Evolutionary conservation across 179 eudicot genomes (phyloP).

Genomic region (Gypsophila paniculata): DNA sequence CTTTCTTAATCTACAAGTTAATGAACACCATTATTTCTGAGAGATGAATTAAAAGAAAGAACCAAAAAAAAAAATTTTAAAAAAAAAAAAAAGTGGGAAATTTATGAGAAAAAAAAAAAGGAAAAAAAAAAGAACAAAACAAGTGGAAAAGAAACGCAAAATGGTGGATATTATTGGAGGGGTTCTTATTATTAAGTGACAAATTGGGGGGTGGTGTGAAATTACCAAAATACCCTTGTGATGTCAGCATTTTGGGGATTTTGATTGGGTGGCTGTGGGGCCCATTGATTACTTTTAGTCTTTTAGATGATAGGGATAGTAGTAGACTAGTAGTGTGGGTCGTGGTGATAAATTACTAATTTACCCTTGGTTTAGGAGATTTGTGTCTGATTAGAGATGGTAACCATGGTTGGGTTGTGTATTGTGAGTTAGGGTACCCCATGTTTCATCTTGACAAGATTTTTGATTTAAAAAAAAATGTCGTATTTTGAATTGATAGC

Average conservation of each 20-base stretch:
- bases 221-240: conserved; percentile 26
- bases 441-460: too few species aligned
- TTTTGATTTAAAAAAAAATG: too few species aligned
- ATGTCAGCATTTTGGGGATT: conserved; percentile 14
- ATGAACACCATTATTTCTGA: conserved; percentile 10
- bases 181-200: conserved; percentile 23
- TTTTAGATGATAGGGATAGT: conserved; percentile 30
- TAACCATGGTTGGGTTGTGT: too few species aligned
- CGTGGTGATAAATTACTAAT: neutral
- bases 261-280: conserved; percentile 36
- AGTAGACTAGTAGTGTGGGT: too few species aligned
- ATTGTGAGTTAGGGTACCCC: too few species aligned
- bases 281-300: conserved; percentile 35
- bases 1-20: conserved; percentile 24
- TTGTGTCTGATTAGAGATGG: neutral
- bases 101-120: conserved; percentile 8
- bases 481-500: too few species aligned
- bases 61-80: too few species aligned
- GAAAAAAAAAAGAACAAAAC: conserved; percentile 17
- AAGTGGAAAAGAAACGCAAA: conserved; percentile 22
- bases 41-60: conserved; percentile 7
- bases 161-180: conserved; percentile 14
- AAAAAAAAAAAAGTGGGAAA: neutral
- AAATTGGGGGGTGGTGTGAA: neutral
- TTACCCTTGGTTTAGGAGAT: neutral